phyloP scores from a whole-genome alignment of 1,284 basidiomycete species.

The Butyriboletus appendiculatus region DNA sequence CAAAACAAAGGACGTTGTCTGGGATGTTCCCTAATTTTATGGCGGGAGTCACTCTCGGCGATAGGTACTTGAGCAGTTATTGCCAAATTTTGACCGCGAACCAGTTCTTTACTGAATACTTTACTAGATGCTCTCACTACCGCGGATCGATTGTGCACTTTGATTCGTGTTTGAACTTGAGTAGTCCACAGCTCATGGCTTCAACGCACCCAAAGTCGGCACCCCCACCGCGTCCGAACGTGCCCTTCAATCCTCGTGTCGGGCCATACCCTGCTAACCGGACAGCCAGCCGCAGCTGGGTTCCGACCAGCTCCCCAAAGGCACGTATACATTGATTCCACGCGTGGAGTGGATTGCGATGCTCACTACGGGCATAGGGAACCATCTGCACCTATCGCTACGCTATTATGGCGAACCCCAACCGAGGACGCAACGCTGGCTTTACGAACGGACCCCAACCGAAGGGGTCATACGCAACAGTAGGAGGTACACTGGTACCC shows the following conservation, averaged over 20 bases:
- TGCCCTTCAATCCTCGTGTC: conserved; percentile 65
- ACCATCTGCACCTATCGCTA: conserved; percentile 41
- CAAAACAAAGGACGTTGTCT: no score
- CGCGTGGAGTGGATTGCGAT: background rate
- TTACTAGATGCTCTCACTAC: conserved; percentile 80
- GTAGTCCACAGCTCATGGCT: conserved; percentile 77
- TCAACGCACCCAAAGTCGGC: conserved; percentile 59
- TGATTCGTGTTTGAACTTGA: conserved; percentile 84
- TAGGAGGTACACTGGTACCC: background rate
- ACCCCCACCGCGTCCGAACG: conserved; percentile 39
- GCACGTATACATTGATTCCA: background rate
- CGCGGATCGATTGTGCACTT: conserved; percentile 86
- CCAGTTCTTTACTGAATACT: background rate
- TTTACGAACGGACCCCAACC: conserved; percentile 5
- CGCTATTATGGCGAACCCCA: conserved; percentile 73
- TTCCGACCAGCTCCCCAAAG: conserved; percentile 50
- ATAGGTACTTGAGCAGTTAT: conserved; percentile 53
- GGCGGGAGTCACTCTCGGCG: conserved; percentile 86
- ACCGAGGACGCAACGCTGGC: conserved; percentile 47
- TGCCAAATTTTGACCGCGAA: background rate
- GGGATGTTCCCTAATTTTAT: conserved; percentile 97
- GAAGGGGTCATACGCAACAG: conserved; percentile 7
- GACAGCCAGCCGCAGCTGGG: conserved; percentile 55
- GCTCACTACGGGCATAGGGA: conserved; percentile 24
- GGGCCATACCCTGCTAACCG: conserved; percentile 67